Conservation (phyloP, 495 filamentous ascomycete species). For the Aspergillus nidulans region DNA sequence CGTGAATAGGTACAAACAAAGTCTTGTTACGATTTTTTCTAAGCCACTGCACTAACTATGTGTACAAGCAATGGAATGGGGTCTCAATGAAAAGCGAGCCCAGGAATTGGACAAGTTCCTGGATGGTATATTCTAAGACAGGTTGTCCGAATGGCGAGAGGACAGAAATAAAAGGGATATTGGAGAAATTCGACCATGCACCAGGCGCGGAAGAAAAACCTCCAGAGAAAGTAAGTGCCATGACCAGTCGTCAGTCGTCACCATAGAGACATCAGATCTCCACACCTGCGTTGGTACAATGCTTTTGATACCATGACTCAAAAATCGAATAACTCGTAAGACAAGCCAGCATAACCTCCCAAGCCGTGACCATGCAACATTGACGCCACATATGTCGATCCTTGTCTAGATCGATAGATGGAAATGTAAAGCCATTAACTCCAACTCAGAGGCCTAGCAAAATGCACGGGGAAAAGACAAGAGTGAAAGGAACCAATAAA, state of each 20-base stretch:
- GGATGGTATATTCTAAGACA: conserved; percentile 40
- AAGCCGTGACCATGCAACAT: conserved; percentile 18
- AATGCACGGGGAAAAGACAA: conserved; percentile 6
- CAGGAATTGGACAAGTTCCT: conserved; percentile 25
- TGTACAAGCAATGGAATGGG: conserved; percentile 18
- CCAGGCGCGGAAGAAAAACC: conserved; percentile 26
- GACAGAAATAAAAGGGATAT: conserved; percentile 16
- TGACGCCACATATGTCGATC: conserved; percentile 15
- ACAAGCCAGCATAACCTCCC: conserved; percentile 11
- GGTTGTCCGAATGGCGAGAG: conserved; percentile 20
- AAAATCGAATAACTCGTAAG: conserved; percentile 10
- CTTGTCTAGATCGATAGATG: conserved; percentile 15
- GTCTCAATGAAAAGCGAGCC: conserved; percentile 5
- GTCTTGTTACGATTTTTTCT: background rate
- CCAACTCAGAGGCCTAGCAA: conserved; percentile 1
- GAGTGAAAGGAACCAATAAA: conserved; percentile 5
- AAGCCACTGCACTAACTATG: conserved; percentile 14
- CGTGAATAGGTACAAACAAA: too few relatives aligned
- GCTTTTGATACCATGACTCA: conserved; percentile 13
- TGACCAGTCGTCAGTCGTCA: conserved; percentile 18
- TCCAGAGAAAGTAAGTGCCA: conserved; percentile 11
- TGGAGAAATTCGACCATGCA: conserved; percentile 22
- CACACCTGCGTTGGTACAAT: conserved; percentile 11
- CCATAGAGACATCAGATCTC: conserved; percentile 8
- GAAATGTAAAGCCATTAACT: conserved; percentile 19